Base-by-base conservation (phyloP, 352 stramenopile species). In the Phytophthora citrophthora region DNA sequence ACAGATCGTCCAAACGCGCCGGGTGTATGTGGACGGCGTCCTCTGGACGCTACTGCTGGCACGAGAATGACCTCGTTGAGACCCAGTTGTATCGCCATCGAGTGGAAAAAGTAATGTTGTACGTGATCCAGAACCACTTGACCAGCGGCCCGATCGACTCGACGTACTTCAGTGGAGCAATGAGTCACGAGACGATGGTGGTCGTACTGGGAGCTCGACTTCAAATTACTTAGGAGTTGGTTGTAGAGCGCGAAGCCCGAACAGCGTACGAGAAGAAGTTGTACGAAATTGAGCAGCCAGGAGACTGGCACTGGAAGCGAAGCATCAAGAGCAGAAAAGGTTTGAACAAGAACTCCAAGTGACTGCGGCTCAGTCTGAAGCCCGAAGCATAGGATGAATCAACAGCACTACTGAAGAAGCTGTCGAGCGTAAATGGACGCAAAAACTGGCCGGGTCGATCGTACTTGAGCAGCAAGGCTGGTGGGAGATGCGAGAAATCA, bases 401-500 rank as follows among this genome's bases (percentile, higher is more conserved):
- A 76, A 61, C 26, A 55, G 29, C 18, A 15, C 24, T 0, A 61
- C 43, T 15, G 53, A 58, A 38, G 40, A 69, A 31, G 54, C 38
- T n/a, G 5, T 67, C 1, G 48, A 24, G 6, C 52, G 46, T 6
- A 83, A 93, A 61, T 94, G 86, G 83, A 41, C 72, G 23, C 59
- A 74, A 5, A 68, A 81, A 27, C 50, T 94, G 18, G 46, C 59
- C 7, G 23, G 50, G 1, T 94, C 83, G 2, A 54, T 70, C 4
- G 76, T 90, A 11, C 36, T 67, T 5, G 67, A 80, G 27, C 82
- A 86, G 26, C 76, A 82, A 20, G 71, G 70, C 9, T 69, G 74
- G 26, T 94, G 86, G 86, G 78, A 93, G 56, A 66, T 63, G 45
- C 82, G 83, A 29, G 76, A 88, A 54, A 71, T 90, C 54, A 78